A percentile compares a stretch with the other conserved stretches of the same genome.
phyloP scores from a whole-genome alignment of 805 yeast genomes.

The Candida wancherniae region DNA sequence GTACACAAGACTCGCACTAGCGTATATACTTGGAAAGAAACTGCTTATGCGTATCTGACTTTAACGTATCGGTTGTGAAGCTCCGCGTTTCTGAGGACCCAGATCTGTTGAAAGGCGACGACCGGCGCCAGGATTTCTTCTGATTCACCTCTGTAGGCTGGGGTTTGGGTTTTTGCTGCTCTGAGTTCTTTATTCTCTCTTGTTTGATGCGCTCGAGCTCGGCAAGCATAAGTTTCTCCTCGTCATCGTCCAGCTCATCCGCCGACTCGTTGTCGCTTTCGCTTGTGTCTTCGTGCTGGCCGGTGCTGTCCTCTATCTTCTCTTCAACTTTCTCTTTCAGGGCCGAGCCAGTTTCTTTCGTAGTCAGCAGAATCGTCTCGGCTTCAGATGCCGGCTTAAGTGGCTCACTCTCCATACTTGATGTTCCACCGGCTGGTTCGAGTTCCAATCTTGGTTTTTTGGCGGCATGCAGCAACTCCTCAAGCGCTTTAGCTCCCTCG shows the following conservation, averaged over 20 bases:
- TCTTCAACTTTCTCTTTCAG: not conserved
- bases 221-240: constrained; percentile 16
- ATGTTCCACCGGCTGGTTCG: no score
- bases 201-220: constrained; percentile 19
- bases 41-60: constrained; percentile 31
- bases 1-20: constrained; percentile 7
- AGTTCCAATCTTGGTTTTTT: constrained; percentile 1
- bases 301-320: not conserved
- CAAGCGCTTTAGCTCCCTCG: constrained; percentile 18
- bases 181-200: constrained; percentile 8
- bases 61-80: constrained; percentile 31
- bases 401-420: no score
- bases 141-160: constrained; percentile 7
- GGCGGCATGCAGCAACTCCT: constrained; percentile 20
- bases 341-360: not conserved
- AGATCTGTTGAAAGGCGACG: constrained; percentile 20
- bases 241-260: constrained; percentile 8
- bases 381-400: not conserved
- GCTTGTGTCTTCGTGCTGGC: constrained; percentile 1
- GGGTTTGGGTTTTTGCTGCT: not conserved
- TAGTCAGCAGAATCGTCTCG: constrained; percentile 1
- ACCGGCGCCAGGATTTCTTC: constrained; percentile 27
- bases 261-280: constrained; percentile 1
- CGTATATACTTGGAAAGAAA: constrained; percentile 33
- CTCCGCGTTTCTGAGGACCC: constrained; percentile 5